Base-by-base conservation (phyloP, 2,329 filamentous ascomycete genomes). In the Pseudophaeomoniella oleicola region DNA sequence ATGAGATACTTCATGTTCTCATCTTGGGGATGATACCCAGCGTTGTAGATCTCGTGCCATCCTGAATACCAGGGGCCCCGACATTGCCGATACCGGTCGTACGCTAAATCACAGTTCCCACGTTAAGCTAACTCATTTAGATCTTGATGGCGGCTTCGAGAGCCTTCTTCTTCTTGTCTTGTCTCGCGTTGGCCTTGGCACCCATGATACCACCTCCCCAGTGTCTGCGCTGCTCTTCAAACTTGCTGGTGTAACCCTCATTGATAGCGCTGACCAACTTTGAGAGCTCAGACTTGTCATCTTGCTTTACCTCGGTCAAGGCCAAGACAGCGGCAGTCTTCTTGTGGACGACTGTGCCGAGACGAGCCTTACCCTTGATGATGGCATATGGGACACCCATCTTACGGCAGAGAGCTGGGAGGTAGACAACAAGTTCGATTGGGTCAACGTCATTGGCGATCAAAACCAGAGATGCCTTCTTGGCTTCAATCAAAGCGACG, bases 141-240 rank as follows among this genome's bases (percentile, higher is more conserved):
- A 98, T 92, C 82, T 96, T 96, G 77, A 94, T 86, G 62, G 90
- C 87, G 59, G 67, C 68, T 69, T 96, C 90, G 47, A 90, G 59
- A 59, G 87, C 86, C 81, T 94, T 94, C 69, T 81, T 75, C 74
- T 84, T 85, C 82, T 94, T 94, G 65, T 75, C 72, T 58, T 70
- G 69, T 54, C 70, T 67, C 47, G 74, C 77, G 50, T 76, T 77
- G 60, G 90, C 87, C 84, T 98, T 98, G 63, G 79, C 73, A 58
- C 90, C 78, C 87, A 98, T 94, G 72, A 98, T 94, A 67, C 92
- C 92, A 76, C 90, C 90, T 71, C 92, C 90, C 90, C 92, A 98
- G 70, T 88, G 83, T 64, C 81, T 79, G 67, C 85, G 81, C 56
- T 75, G 67, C 60, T 86, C 81, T 70, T 96, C 88, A 64, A 83